These are phyloP conservation scores for Dillenia turbinata DNA, from an alignment of 164 flowering plant species.

Conservation along the genomic window DNA sequence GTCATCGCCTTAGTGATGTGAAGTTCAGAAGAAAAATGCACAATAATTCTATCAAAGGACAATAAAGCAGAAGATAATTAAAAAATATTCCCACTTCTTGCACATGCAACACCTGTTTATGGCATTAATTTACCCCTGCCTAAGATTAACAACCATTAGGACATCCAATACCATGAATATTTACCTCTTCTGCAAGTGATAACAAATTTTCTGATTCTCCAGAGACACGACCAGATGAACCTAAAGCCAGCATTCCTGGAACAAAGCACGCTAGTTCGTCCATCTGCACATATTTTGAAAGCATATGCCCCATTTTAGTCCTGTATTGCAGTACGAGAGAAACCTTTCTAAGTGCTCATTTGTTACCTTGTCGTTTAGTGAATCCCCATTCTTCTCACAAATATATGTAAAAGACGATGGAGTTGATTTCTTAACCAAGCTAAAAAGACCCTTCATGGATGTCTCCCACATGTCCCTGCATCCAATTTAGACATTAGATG, in stretches of 20 bases:
- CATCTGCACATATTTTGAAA: constrained; percentile 61
- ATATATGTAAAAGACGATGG: constrained; percentile 90
- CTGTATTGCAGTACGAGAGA: not conserved
- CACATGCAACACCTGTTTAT: too few relatives aligned
- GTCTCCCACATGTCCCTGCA: constrained; percentile 97
- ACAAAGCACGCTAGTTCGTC: constrained; percentile 99
- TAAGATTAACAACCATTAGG: too few relatives aligned
- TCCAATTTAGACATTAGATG: not conserved
- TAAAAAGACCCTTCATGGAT: constrained; percentile 83
- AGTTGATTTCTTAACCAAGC: constrained; percentile 75
- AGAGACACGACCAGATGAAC: constrained; percentile 79
- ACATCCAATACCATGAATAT: too few relatives aligned
- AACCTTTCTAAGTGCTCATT: not conserved
- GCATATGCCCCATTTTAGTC: not conserved
- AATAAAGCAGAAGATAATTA: too few relatives aligned
- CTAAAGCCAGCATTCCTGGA: constrained; percentile 97
- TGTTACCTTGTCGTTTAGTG: constrained; percentile 67
- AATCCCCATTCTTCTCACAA: constrained; percentile 81
- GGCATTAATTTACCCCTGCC: too few relatives aligned
- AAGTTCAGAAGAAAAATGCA: too few relatives aligned
- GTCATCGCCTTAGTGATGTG: too few relatives aligned
- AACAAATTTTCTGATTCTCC: constrained; percentile 60
- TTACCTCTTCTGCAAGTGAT: constrained; percentile 94
- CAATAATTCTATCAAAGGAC: too few relatives aligned
- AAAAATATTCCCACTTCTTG: too few relatives aligned